These are phyloP conservation scores for Microstegium vimineum DNA, from an alignment of 176 grass and related monocot species.

Conservation along the genomic window DNA sequence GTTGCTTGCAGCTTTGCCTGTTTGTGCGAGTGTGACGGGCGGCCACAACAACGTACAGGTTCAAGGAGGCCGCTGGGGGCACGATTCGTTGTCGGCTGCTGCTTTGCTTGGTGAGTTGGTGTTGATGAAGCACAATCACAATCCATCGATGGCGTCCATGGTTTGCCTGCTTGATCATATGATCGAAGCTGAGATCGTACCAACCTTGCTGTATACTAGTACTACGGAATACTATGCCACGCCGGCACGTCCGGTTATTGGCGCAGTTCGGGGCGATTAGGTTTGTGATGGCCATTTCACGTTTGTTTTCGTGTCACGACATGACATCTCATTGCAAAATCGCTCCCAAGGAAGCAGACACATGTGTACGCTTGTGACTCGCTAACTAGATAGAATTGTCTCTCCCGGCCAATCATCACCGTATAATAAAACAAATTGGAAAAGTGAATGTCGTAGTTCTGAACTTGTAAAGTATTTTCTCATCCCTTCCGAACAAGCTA, in stretches of 20 bases:
- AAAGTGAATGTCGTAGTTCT: too few relatives aligned
- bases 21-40: background rate
- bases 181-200: slow-evolving; percentile 13
- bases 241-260: background rate
- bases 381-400: too few relatives aligned
- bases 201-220: background rate
- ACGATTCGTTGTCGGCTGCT: background rate
- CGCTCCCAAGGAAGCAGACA: too few relatives aligned
- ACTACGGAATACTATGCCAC: background rate
- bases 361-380: too few relatives aligned
- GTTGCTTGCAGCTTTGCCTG: background rate
- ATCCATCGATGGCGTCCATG: background rate
- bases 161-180: background rate
- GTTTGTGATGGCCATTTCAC: background rate
- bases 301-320: background rate
- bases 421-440: too few relatives aligned
- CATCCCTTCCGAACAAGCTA: too few relatives aligned
- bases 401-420: too few relatives aligned
- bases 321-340: background rate
- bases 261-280: background rate
- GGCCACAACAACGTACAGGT: background rate
- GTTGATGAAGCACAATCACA: background rate
- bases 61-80: background rate
- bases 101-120: background rate
- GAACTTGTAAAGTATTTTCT: too few relatives aligned